Conservation (phyloP, 2,329 filamentous ascomycete genomes). For the Boeremia exigua region DNA sequence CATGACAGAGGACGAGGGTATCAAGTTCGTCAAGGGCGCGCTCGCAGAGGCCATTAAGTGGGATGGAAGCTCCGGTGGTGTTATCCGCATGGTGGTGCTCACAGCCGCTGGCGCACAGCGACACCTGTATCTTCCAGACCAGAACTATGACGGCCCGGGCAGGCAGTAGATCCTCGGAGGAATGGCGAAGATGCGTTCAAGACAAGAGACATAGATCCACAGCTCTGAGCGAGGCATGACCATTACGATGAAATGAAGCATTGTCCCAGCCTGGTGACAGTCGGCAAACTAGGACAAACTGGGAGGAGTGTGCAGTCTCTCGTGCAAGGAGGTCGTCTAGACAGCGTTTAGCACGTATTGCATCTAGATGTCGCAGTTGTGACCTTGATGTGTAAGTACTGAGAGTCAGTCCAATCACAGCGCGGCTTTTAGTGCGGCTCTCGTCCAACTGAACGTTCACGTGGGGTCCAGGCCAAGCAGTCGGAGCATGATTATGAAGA, state of each 20-base stretch:
- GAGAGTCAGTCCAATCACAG: constrained; percentile 3
- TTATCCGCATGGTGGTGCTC: constrained; percentile 96
- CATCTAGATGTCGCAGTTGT: background rate
- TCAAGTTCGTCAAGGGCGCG: constrained; percentile 90
- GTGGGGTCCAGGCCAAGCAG: constrained; percentile 1
- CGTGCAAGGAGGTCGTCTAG: background rate
- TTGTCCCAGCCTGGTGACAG: background rate
- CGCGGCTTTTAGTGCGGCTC: background rate
- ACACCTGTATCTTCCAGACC: constrained; percentile 93
- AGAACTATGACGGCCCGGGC: constrained; percentile 78
- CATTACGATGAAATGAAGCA: constrained; percentile 19
- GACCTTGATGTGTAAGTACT: background rate
- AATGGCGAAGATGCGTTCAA: constrained; percentile 6
- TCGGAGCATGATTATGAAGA: background rate
- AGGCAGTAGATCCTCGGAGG: constrained; percentile 48
- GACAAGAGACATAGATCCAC: constrained; percentile 18
- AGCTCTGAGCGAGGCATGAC: constrained; percentile 18
- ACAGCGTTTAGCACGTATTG: background rate
- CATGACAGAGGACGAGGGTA: constrained; percentile 91
- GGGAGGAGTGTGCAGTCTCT: background rate
- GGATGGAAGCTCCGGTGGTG: constrained; percentile 98
- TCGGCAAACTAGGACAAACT: background rate
- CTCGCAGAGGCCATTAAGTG: constrained; percentile 97
- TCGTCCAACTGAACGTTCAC: constrained; percentile 18
- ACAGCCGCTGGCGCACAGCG: constrained; percentile 87